phyloP scores from a whole-genome alignment of 441 rosid species.

The Erodium texanum region DNA sequence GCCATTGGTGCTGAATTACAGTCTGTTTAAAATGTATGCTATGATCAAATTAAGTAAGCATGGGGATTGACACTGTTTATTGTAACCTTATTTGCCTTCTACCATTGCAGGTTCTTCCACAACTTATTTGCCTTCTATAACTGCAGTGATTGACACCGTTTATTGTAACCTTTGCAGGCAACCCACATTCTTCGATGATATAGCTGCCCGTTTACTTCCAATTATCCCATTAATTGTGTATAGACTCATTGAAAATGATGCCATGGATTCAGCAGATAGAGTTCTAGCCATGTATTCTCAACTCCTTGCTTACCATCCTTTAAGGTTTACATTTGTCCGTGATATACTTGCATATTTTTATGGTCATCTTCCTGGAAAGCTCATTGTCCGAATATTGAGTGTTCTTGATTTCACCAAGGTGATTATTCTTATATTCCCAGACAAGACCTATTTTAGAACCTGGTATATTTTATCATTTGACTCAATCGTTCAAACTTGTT shows the following conservation, averaged over 20 bases:
- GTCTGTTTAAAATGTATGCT: too few relatives aligned
- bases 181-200: slow-evolving; percentile 91
- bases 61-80: slow-evolving; percentile 18
- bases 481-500: slow-evolving; percentile 15
- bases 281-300: slow-evolving; percentile 48
- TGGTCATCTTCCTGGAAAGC: slow-evolving; percentile 80
- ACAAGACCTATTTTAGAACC: slow-evolving; percentile 3
- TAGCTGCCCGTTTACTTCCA: slow-evolving; percentile 80
- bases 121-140: too few relatives aligned
- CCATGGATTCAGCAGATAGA: slow-evolving; percentile 62
- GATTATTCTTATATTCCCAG: slow-evolving; percentile 14
- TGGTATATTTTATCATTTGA: background rate
- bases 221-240: slow-evolving; percentile 85
- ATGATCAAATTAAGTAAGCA: too few relatives aligned
- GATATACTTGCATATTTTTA: slow-evolving; percentile 94
- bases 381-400: slow-evolving; percentile 56
- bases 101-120: too few relatives aligned
- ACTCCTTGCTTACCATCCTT: slow-evolving; percentile 72
- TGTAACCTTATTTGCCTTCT: slow-evolving; percentile 15
- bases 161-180: slow-evolving; percentile 42
- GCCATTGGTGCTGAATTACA: too few relatives aligned
- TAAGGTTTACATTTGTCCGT: slow-evolving; percentile 88
- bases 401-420: slow-evolving; percentile 91
- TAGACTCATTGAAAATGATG: slow-evolving; percentile 88
- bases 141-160: slow-evolving; percentile 14